Base-by-base conservation (phyloP, 1,139 yeast species). In the Hanseniaspora sp. region DNA sequence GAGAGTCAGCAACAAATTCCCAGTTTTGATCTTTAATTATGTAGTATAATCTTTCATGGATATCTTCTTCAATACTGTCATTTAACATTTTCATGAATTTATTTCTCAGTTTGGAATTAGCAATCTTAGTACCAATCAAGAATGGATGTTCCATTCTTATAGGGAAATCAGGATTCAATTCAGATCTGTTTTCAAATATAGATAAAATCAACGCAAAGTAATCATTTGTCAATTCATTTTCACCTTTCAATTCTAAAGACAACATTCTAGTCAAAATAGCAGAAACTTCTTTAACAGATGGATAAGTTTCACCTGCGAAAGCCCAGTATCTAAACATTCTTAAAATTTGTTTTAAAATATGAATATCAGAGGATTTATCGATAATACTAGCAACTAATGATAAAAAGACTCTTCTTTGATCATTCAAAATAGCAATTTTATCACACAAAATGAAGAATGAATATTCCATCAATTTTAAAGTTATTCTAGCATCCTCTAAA, bases 141-240 rank as follows among this genome's bases (percentile, higher is more conserved):
- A 94, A 94, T 23, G 98, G 96, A 65, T 90, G 96, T 65, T 94
- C 98, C 87, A 94, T 82, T 57, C 98, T 76, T 11, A 88, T 95
- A 0, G 98, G 90, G 46, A 94, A 76, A 63, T 94, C 99, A 1
- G 96, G 83, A 59, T 90, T 80, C 39, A 85, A 79, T 62, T 90
- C 77, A 0, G 83, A 73, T 46, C 84, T 83, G 60, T 87, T 90
- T 60, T 86, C 90, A 66, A 92, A 94, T 38, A 94, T 83, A 61
- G 86, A 95, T 46, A 90, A 82, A 57, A 94, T 83, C 38, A 94
- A 86, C 61, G 83, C 84, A 64, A 88, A 90, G 64, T 87, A 92
- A 59, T 83, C 82, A 60, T 81, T 82, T 0, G 95, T 81, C 54
- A 94, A 76, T 0, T 85, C 78, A 5, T 85, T 79, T 62, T 88